Evolutionary conservation across 306 rosid genomes (phyloP), one percentile per base, ranked within the genome.

Genomic region (Quercus bicolor): DNA sequence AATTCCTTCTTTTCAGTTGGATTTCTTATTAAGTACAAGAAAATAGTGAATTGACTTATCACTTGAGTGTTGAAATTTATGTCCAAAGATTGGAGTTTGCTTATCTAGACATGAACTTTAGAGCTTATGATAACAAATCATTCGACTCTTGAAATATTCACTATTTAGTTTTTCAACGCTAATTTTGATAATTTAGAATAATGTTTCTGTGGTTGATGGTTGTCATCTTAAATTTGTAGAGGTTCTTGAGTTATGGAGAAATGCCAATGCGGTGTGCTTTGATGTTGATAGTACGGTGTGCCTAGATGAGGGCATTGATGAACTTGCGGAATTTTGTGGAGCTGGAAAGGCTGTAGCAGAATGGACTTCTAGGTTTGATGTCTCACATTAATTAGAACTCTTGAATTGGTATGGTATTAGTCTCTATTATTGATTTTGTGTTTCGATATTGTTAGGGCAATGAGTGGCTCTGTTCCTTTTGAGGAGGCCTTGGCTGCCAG

Each of bases 401-500:
- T 56, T 79, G 24, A 26, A 31, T 72, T 61, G 76, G 65, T 14
- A 60, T 64, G 20, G 3, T 74, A 5, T 70, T 59, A 61, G 24
- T 60, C 78, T 76, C 80, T 37, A 37, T 79, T 18, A 73, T 70
- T 79, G 83, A 86, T 82, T 45, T 24, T 40, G 52, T 72, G 72
- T 51, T 75, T 76, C 66, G 57, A 72, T 70, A 75, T 84, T 84
- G 18, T 5, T 55, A 95, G 99, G 85, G 98, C 99, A 70, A 95
- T 95, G 99, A 88, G 92, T 84, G 99, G 99, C 79, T 88, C 99
- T 59, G 98, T 95, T 79, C 91, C 97, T 71, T 91, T 95, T 77
- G 98, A 95, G 86, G 98, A 88, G 37, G 99, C 99, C 76, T 93
- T 95, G 85, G 93, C 97, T 84, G 91, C 98, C 77, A 93, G 99